phyloP scores from a whole-genome alignment of 495 filamentous ascomycete genomes.

The Neurospora sp. region DNA sequence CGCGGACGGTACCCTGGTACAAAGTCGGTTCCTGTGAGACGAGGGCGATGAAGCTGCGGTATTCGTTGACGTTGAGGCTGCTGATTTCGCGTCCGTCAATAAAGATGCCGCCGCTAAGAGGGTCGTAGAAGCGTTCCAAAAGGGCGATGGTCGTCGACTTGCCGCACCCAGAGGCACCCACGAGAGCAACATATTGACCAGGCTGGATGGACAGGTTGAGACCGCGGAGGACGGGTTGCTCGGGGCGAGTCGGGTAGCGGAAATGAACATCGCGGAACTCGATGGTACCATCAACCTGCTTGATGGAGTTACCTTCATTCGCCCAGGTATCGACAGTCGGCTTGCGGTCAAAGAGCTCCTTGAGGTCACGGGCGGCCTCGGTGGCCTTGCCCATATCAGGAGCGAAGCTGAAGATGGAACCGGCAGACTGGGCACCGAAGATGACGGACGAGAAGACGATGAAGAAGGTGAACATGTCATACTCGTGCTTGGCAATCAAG shows the following conservation, averaged over 20 bases:
- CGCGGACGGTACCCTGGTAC: conserved; percentile 45
- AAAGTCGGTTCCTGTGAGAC: conserved; percentile 59
- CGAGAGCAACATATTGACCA: conserved; percentile 62
- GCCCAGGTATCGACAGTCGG: conserved; percentile 54
- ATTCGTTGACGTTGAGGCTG: conserved; percentile 37
- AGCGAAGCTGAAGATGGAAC: conserved; percentile 28
- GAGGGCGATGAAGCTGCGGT: conserved; percentile 49
- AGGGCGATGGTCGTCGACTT: conserved; percentile 66
- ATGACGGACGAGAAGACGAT: conserved; percentile 56
- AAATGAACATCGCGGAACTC: conserved; percentile 54
- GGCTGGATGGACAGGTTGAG: conserved; percentile 50
- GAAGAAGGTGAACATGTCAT: conserved; percentile 72
- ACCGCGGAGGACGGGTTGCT: conserved; percentile 43
- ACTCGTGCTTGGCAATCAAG: conserved; percentile 61
- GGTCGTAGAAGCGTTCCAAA: conserved; percentile 58
- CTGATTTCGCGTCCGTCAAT: conserved; percentile 46
- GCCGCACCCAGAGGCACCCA: conserved; percentile 65
- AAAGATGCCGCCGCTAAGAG: conserved; percentile 47
- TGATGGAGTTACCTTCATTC: conserved; percentile 50
- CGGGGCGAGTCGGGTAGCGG: conserved; percentile 50
- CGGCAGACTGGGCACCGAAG: conserved; percentile 30
- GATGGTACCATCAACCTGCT: conserved; percentile 42
- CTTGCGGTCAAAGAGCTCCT: conserved; percentile 30
- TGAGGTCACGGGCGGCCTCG: conserved; percentile 25
- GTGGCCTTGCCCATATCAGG: conserved; percentile 32